Percentiles rank a stretch among this genome's conserved stretches.
Conservation (phyloP, 495 filamentous ascomycete species). For the Hypoxylon perforatum region DNA sequence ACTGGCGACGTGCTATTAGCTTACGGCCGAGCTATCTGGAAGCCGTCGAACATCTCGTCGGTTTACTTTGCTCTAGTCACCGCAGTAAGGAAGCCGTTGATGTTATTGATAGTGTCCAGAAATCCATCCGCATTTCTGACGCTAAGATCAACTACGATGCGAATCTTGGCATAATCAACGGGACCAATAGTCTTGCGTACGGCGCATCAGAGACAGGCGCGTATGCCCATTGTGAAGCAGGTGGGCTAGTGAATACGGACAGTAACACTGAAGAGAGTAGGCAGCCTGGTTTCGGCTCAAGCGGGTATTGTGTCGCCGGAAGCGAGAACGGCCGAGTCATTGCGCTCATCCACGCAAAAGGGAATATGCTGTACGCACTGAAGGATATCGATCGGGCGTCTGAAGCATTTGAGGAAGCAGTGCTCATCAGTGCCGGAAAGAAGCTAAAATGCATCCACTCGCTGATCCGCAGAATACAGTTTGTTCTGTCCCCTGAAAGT, state of each 20-base stretch:
- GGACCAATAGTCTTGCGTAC: slow-evolving; percentile 1
- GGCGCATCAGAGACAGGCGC: slow-evolving; percentile 9
- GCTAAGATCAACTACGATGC: slow-evolving; percentile 9
- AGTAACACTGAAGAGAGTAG: slow-evolving; percentile 61
- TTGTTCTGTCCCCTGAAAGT: slow-evolving; percentile 67
- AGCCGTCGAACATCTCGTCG: slow-evolving; percentile 94
- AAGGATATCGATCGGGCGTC: slow-evolving; percentile 87
- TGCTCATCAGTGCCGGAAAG: slow-evolving; percentile 85
- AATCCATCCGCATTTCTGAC: slow-evolving; percentile 66
- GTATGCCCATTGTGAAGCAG: slow-evolving; percentile 10
- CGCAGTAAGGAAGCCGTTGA: slow-evolving; percentile 87
- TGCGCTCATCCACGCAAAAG: slow-evolving; percentile 92
- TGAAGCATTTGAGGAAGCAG: slow-evolving; percentile 93
- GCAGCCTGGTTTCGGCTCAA: slow-evolving; percentile 77
- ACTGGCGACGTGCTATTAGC: slow-evolving; percentile 87
- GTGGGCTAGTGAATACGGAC: slow-evolving; percentile 26
- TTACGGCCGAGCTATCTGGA: slow-evolving; percentile 92
- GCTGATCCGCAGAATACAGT: slow-evolving; percentile 83
- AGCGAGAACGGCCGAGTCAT: slow-evolving; percentile 95
- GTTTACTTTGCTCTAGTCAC: slow-evolving; percentile 83
- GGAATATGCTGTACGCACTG: slow-evolving; percentile 95
- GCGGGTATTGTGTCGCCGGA: slow-evolving; percentile 86
- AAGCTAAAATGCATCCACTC: slow-evolving; percentile 77
- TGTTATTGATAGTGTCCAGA: slow-evolving; percentile 90
- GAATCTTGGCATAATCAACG: neutral